Base-by-base conservation (phyloP, 306 rosid species). In the Prosopis cineraria region DNA sequence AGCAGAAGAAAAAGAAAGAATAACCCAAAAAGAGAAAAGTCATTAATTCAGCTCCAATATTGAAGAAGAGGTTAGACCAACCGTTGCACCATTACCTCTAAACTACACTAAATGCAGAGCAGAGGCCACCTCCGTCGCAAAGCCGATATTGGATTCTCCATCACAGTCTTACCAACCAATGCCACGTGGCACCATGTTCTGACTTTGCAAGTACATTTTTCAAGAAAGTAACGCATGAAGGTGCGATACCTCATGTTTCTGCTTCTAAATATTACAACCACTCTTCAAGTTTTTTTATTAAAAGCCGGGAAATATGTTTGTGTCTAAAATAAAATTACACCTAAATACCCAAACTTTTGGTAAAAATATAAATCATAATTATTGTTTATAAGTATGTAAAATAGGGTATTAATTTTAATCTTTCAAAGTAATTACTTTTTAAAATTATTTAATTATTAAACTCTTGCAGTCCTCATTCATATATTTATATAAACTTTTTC, bases 41-140 rank as follows among this genome's bases (percentile, higher is more conserved):
- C n/a, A n/a, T n/a, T n/a, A n/a, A n/a, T n/a, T n/a, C n/a, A n/a
- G n/a, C n/a, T n/a, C 31, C 37, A 53, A 14, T 68, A 78, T 73
- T 36, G 66, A 55, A 34, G 60, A 22, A 37, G 68, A 22, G 39
- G 30, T 31, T 73, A 29, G 73, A 52, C 65, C 64, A 50, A 66
- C 53, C 1, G 33, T 5, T 40, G 17, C 40, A 25, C 41, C 43
- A 50, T 52, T 24, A 37, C 17, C 30, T 33, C 50, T 20, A 64
- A 73, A 78, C 20, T 24, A 67, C 19, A 67, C 47, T 39, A 27
- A 56, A 43, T 37, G 40, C 27, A 56, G 16, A 63, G 40, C 27
- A 56, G 16, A 63, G 2, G 50, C 36, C 24, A 66, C 17, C 41
- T 50, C 6, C 14, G 31, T 24, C 4, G 62, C 10, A 48, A 9